Conservation (phyloP, 768 basidiomycete genomes). For the Cystofilobasidium macerans region DNA sequence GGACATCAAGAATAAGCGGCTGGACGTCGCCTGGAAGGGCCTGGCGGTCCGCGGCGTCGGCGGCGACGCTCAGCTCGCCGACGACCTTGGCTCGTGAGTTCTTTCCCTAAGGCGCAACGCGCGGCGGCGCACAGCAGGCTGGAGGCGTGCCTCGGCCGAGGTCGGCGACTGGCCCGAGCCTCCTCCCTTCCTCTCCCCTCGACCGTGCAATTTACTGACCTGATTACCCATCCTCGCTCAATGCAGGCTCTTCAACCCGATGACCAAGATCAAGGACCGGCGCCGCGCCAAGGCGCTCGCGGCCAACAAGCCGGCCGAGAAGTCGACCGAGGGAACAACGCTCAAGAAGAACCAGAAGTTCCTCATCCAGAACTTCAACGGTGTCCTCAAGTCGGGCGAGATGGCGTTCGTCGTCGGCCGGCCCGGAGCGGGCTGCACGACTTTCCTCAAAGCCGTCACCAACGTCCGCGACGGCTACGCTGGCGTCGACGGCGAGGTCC, state of each 20-base stretch:
- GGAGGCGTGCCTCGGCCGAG: too few relatives aligned
- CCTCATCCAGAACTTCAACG: constrained; percentile 19
- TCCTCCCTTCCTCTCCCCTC: too few relatives aligned
- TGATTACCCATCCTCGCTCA: constrained; percentile 5
- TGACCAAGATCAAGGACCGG: constrained; percentile 18
- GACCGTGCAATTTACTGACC: too few relatives aligned
- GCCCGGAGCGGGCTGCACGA: constrained; percentile 23
- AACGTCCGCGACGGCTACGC: constrained; percentile 25
- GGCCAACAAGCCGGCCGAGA: background rate
- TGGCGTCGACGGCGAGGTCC: constrained; percentile 22
- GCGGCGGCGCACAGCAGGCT: background rate
- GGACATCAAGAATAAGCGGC: constrained; percentile 63
- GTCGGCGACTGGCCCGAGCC: too few relatives aligned
- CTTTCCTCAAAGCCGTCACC: constrained; percentile 23
- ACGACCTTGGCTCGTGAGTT: constrained; percentile 15
- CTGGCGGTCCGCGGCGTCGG: constrained; percentile 55
- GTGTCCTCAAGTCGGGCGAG: constrained; percentile 25
- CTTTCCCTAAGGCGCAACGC: background rate
- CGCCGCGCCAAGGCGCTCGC: constrained; percentile 7
- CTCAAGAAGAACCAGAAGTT: constrained; percentile 24
- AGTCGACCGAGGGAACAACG: background rate
- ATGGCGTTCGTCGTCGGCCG: constrained; percentile 25
- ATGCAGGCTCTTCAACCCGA: constrained; percentile 30
- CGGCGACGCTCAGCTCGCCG: constrained; percentile 33
- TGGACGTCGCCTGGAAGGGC: constrained; percentile 64